Evolutionary conservation across 495 filamentous ascomycete species (phyloP), one percentile per base, ranked within the genome.

Genomic region (Penicillium herquei): DNA sequence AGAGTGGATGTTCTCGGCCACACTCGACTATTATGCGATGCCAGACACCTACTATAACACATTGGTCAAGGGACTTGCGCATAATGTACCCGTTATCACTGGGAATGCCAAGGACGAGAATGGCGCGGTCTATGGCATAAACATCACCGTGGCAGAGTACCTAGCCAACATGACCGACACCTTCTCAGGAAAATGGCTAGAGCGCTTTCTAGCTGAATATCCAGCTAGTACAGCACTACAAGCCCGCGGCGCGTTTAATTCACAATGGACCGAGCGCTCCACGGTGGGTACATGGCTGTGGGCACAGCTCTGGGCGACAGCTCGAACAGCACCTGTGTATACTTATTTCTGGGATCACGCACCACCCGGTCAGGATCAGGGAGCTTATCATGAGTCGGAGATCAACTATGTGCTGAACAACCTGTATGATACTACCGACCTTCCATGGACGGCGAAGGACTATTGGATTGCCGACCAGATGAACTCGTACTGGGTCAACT

Each of bases 331-430:
- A 11, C 30, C 31, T 14, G 31, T 49, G 26, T 49, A 31, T 11
- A 49, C n/a, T 30, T 49, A 49, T 12, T 34, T 34, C 45, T 49
- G 45, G 45, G 45, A 49, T 8, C 45, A 49, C 9, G 45, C 45
- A 8, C 45, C 51, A 13, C 56, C 52, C 10, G 55, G 60, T 13
- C 60, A 63, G 39, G n/a, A 33, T 18, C 35, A 44, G 18, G 55
- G 60, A 32, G 60, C 60, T 41, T 52, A 52, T 47, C 60, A 63
- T 37, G 52, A 56, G 16, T 63, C 60, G 5, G 60, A 63, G 52
- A 58, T 63, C 35, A 55, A 52, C 37, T 63, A 63, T 34, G 52
- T 63, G 3, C 30, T 63, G 37, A 58, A 63, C 48, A 63, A 58
- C 45, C 52, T 63, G n/a, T 63, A 56, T 13, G 21, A 26, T 26